Percentiles rank a stretch among this genome's conserved stretches.
phyloP scores from a whole-genome alignment of 2,329 filamentous ascomycete genomes.

The Pseudonectria foliicola region DNA sequence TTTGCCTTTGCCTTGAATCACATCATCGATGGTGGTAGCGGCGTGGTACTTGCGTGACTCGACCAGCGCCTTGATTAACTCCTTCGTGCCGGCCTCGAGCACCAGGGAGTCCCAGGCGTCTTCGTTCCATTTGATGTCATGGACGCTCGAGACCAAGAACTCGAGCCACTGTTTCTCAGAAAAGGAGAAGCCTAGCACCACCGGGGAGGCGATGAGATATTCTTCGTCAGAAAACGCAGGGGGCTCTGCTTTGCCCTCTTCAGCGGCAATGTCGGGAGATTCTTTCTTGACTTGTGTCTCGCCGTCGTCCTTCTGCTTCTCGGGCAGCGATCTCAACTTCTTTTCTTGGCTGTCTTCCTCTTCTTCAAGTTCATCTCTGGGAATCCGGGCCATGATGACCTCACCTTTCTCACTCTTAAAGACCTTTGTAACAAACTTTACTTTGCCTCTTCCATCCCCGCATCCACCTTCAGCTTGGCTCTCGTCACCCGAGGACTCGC shows the following conservation, averaged over 20 bases:
- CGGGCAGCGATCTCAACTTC: conserved; percentile 48
- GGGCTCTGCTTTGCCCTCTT: conserved; percentile 17
- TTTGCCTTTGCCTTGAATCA: conserved; percentile 77
- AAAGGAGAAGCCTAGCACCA: conserved; percentile 82
- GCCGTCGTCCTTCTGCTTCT: conserved; percentile 13
- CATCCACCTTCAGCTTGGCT: conserved; percentile 33
- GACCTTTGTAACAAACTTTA: conserved; percentile 45
- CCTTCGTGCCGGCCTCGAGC: conserved; percentile 53
- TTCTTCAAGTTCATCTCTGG: conserved; percentile 24
- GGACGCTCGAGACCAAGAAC: conserved; percentile 71
- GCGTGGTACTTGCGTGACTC: conserved; percentile 78
- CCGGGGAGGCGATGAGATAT: conserved; percentile 73
- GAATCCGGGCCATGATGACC: conserved; percentile 24
- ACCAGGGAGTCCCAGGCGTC: conserved; percentile 78
- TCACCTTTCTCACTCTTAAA: conserved; percentile 38
- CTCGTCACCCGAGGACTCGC: conserved; percentile 34
- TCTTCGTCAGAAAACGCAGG: conserved; percentile 72
- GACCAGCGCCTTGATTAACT: conserved; percentile 68
- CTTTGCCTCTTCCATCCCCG: conserved; percentile 33
- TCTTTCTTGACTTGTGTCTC: conserved; percentile 9
- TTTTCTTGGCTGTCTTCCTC: conserved; percentile 32
- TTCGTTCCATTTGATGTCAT: conserved; percentile 79
- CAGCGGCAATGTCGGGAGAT: conserved; percentile 4
- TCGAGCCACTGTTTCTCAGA: conserved; percentile 87
- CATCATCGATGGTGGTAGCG: conserved; percentile 74